A percentile compares a stretch with the other conserved stretches of the same genome.
These are phyloP conservation scores for Saccharomyces hybrid DNA, from an alignment of 1,139 yeast species.

Conservation along the genomic window DNA sequence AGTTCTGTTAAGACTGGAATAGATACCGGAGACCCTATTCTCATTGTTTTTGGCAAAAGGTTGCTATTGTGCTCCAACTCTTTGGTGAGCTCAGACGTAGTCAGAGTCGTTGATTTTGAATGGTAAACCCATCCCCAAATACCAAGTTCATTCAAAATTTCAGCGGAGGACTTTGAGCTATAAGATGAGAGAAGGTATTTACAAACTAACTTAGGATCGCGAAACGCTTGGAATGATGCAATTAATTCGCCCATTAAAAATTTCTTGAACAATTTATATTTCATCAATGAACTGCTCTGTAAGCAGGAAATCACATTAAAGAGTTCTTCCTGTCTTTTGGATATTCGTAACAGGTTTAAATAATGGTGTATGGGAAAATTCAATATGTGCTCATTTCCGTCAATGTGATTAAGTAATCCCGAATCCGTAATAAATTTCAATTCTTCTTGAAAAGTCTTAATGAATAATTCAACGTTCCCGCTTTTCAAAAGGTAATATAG, in stretches of 20 bases:
- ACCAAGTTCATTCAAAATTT: background rate
- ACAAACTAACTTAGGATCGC: conserved; percentile 1
- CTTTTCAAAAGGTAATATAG: conserved; percentile 15
- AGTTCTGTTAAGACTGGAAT: conserved; percentile 19
- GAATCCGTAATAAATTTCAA: conserved; percentile 8
- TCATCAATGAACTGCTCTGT: background rate
- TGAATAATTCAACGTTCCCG: conserved; percentile 15
- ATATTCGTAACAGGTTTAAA: conserved; percentile 13
- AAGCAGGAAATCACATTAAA: background rate
- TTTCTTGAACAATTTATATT: background rate
- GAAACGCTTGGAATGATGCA: background rate
- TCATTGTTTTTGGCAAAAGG: conserved; percentile 11
- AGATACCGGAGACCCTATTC: conserved; percentile 8
- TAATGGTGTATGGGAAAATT: conserved; percentile 17
- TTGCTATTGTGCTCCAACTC: conserved; percentile 9
- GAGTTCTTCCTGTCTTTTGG: background rate
- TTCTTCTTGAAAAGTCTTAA: conserved; percentile 12
- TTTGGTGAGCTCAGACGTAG: conserved; percentile 4
- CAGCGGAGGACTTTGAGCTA: background rate
- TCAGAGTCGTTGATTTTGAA: background rate
- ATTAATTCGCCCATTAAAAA: background rate
- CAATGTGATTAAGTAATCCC: conserved; percentile 2
- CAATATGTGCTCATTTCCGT: conserved; percentile 7
- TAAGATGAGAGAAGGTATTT: conserved; percentile 1
- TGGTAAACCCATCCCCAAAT: conserved; percentile 1